Base-by-base conservation (phyloP, 495 filamentous ascomycete genomes). In the Physcia stellaris region DNA sequence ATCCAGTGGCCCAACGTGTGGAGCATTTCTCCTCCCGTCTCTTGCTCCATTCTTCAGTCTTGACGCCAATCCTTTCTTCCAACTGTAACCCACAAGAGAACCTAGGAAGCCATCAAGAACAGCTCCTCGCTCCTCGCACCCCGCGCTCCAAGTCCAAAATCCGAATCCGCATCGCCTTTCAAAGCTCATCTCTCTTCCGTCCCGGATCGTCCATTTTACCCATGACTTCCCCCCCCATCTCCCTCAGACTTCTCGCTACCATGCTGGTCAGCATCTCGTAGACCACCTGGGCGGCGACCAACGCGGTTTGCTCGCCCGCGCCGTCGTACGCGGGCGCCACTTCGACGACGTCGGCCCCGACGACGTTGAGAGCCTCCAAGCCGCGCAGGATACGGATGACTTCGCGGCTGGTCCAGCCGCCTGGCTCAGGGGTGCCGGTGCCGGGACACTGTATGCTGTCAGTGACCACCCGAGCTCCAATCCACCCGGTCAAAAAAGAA, bases 301-400 rank as follows among this genome's bases (percentile, higher is more conserved):
- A 63, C 33, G 83, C 83, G 27, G 84, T 93, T 51, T 79, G 77
- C 67, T 93, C 84, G 0, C 79, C 83, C 34, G 68, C 72, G 4
- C 82, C 83, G 58, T 90, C 83, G 55, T 93, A 90, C 10, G 82
- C 80, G 1, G 84, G 84, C 32, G 79, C 77, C 11, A 93, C 84
- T 68, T 93, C 84, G 17, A 93, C 84, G 44, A 88, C 76, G 58
- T 83, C 80, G 3, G 75, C 79, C 0, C 80, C 80, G 15, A 85
- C 77, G 1, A 83, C 49, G 52, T 83, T 82, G 52, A 85, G 44
- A 24, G 65, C 67, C 61, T 83, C 77, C 6, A 84, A 55, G 1
- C 79, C 80, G 18, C 79, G 63, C 55, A 83, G 50, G 35, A 84
- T 79, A 2, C 74, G 60, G 32, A 81, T 81, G 43, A 83, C 61